Conservation (phyloP, 1,284 basidiomycete species). For the Apiotrichum mycotoxinovorans region DNA sequence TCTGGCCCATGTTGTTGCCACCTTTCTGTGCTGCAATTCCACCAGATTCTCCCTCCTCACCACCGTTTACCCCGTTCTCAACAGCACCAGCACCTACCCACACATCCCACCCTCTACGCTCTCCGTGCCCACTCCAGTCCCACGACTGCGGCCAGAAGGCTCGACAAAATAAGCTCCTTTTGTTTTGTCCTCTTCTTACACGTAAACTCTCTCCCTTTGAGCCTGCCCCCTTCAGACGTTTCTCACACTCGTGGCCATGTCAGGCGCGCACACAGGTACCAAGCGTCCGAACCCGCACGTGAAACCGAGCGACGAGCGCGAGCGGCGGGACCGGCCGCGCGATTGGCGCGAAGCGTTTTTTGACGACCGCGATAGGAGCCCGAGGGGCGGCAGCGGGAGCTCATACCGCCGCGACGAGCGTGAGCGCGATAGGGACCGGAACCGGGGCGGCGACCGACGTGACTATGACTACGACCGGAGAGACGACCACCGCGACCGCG, state of each 20-base stretch:
- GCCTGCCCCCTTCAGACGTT: conserved; percentile 1
- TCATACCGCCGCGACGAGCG: conserved; percentile 9
- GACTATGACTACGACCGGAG: not conserved
- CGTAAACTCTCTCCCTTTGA: conserved; percentile 12
- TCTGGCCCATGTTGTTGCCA: conserved; percentile 2
- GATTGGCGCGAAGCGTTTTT: conserved; percentile 75
- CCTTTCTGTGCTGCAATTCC: not conserved
- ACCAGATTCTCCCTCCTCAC: not conserved
- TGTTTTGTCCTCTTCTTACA: not conserved
- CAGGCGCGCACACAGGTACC: conserved; percentile 10
- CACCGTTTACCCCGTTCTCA: not conserved
- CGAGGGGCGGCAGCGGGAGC: conserved; percentile 7
- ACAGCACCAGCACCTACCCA: too few species aligned
- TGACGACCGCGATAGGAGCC: conserved; percentile 33
- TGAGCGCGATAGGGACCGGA: conserved; percentile 4
- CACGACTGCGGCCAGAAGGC: not conserved
- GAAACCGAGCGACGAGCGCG: conserved; percentile 20
- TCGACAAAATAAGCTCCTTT: too few species aligned
- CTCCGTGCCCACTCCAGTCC: not conserved
- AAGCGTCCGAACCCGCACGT: conserved; percentile 9
- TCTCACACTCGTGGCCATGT: conserved; percentile 19
- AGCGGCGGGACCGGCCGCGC: conserved; percentile 59
- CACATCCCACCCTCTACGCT: not conserved
- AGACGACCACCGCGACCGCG: conserved; percentile 16
- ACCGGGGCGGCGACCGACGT: conserved; percentile 5